phyloP scores from a whole-genome alignment of 305 asterid genomes.

The Solanum chacoense region DNA sequence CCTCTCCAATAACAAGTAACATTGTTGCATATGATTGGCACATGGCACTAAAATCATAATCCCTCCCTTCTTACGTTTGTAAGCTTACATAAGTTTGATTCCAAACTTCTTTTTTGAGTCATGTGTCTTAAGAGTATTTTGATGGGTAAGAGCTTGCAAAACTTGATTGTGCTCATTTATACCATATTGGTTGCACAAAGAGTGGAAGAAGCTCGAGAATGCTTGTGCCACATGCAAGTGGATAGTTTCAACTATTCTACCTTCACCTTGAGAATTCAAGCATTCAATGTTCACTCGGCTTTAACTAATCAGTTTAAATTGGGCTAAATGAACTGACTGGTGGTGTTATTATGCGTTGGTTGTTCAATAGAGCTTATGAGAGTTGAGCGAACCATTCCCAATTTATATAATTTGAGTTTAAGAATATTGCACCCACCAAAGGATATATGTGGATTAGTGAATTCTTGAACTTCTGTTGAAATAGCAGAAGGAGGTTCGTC shows the following conservation, averaged over 20 bases:
- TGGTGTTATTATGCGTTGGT: neutral
- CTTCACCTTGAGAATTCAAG: neutral
- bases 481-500: neutral
- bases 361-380: neutral
- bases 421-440: neutral
- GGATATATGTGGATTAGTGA: neutral
- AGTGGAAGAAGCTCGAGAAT: neutral
- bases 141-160: neutral
- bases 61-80: neutral
- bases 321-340: neutral
- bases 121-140: neutral
- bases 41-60: neutral
- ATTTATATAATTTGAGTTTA: too few relatives aligned
- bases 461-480: neutral
- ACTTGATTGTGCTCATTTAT: neutral
- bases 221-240: neutral
- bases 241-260: neutral
- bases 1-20: neutral
- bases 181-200: neutral
- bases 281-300: neutral
- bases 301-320: too few relatives aligned
- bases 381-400: neutral
- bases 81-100: neutral
- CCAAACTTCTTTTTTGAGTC: neutral
- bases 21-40: neutral